A percentile compares a stretch with the other conserved stretches of the same genome.
phyloP scores from a whole-genome alignment of 345 rosid species.

The Melaleuca alternifolia region DNA sequence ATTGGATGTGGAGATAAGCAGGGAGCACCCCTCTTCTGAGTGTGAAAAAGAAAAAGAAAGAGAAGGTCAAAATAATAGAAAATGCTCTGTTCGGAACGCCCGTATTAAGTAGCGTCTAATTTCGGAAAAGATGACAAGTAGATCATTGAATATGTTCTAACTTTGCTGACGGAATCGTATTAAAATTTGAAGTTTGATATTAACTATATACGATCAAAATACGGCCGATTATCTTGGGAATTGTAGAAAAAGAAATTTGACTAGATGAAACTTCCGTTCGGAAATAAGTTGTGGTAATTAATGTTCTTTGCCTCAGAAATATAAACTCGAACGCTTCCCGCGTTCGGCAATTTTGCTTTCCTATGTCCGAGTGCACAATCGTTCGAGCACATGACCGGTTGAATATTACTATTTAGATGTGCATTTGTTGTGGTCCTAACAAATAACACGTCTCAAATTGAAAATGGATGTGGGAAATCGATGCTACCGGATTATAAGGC shows the following conservation, averaged over 20 bases:
- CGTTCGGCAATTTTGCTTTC: fast-evolving
- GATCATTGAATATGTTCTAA: background rate
- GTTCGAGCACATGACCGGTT: background rate
- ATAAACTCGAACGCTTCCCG: fast-evolving
- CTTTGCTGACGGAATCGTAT: fast-evolving
- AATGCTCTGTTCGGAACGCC: background rate
- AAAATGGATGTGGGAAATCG: background rate
- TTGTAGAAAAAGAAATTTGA: too few species aligned
- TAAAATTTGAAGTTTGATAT: background rate
- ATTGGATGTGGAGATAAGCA: background rate
- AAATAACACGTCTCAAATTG: background rate
- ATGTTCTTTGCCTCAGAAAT: background rate
- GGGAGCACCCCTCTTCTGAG: background rate
- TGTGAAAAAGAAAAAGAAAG: background rate
- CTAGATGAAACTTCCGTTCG: background rate
- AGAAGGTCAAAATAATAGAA: background rate
- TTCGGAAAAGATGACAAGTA: background rate
- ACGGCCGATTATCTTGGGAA: fast-evolving
- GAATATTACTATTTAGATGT: background rate
- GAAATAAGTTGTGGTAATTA: background rate
- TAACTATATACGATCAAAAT: background rate
- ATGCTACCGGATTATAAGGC: too few species aligned
- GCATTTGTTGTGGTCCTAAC: too few species aligned
- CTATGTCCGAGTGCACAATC: fast-evolving
- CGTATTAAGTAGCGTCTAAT: background rate